A percentile compares a stretch with the other conserved stretches of the same genome.
Evolutionary conservation across 1,284 basidiomycete genomes (phyloP).

Genomic region (Spongiforma sp.): DNA sequence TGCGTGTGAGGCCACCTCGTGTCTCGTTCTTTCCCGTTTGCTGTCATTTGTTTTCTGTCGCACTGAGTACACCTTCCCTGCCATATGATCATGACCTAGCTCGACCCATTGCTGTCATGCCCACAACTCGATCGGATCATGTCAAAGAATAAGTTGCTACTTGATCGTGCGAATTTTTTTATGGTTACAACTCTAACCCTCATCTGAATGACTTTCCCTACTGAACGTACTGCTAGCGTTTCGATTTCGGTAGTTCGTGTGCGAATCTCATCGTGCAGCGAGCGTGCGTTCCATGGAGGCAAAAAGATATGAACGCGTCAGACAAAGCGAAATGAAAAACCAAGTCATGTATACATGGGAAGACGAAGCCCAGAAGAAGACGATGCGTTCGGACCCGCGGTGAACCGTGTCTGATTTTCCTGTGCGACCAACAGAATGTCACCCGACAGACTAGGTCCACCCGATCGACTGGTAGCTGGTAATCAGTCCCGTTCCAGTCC

Average conservation of each 20-base stretch:
- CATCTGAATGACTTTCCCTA: no score
- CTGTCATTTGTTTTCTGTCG: no score
- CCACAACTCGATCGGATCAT: no score
- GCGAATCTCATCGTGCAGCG: conserved; percentile 80
- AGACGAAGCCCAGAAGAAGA: conserved; percentile 44
- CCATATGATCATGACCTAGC: no score
- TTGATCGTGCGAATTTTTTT: no score
- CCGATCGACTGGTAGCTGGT: not conserved
- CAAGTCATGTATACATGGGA: not conserved
- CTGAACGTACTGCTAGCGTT: no score
- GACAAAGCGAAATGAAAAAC: not conserved
- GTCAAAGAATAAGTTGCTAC: no score
- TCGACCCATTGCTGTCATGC: no score
- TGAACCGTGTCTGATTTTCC: conserved; percentile 70
- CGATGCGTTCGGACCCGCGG: conserved; percentile 66
- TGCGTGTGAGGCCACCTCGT: no score
- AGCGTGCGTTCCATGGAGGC: conserved; percentile 33
- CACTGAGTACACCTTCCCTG: no score
- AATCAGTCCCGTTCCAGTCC: not conserved
- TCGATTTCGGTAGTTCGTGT: conserved; percentile 82
- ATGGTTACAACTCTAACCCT: conserved; percentile 50
- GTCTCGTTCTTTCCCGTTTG: no score
- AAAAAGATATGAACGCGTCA: not conserved
- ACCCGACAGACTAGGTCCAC: not conserved
- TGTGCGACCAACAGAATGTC: no score